These are phyloP conservation scores for Ganoderma boninense DNA, from an alignment of 1,284 basidiomycete genomes.

Conservation along the genomic window DNA sequence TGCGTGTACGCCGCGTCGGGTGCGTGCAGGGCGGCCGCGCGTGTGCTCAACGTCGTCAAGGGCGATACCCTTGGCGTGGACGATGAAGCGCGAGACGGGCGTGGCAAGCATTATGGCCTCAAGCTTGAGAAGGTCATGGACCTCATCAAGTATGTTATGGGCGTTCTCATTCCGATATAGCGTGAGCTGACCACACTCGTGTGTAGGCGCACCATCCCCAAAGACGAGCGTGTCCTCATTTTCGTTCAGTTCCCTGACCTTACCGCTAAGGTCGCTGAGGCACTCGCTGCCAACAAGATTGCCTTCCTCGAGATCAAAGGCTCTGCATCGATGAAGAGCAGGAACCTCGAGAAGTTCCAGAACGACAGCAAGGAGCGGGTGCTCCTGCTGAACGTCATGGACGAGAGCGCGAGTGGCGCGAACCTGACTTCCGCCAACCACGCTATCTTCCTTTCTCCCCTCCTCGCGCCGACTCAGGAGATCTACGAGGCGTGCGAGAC, in stretches of 20 bases:
- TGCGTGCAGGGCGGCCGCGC: constrained; percentile 77
- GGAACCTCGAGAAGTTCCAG: constrained; percentile 87
- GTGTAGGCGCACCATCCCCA: constrained; percentile 70
- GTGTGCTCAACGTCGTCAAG: constrained; percentile 82
- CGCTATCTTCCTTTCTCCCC: constrained; percentile 92
- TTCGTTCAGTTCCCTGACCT: constrained; percentile 96
- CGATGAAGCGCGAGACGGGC: constrained; percentile 74
- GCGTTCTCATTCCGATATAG: not conserved
- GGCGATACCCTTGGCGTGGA: constrained; percentile 87
- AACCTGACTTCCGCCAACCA: constrained; percentile 95
- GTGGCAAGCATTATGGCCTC: constrained; percentile 85
- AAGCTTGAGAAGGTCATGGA: constrained; percentile 89
- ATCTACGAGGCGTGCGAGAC: constrained; percentile 90
- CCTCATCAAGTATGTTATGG: constrained; percentile 74
- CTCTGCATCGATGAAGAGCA: constrained; percentile 78
- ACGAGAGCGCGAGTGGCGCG: constrained; percentile 92
- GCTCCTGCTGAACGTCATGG: constrained; percentile 89
- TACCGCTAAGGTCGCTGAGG: constrained; percentile 89
- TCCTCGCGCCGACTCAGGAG: constrained; percentile 81
- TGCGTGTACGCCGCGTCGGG: constrained; percentile 78
- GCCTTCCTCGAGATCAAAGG: constrained; percentile 86
- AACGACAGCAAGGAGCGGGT: constrained; percentile 80
- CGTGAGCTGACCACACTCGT: not conserved
- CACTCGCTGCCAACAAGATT: constrained; percentile 77
- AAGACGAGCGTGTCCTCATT: constrained; percentile 84